Evolutionary conservation across 805 yeast species (phyloP), one percentile per base, ranked within the genome.

Genomic region (Yarrowia alimentaria): DNA sequence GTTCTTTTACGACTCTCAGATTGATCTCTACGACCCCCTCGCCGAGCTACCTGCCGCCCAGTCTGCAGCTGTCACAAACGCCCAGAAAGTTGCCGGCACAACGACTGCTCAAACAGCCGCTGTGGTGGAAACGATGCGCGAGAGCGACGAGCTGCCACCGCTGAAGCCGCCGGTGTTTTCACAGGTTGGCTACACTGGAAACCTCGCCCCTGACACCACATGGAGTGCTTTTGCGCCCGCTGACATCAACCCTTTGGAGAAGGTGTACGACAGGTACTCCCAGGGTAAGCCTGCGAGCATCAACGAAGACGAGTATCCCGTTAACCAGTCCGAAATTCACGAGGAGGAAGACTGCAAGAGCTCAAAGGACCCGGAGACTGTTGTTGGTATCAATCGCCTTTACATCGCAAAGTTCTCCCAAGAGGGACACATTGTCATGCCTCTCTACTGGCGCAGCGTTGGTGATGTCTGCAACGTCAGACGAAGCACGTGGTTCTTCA

Each of bases 201-300:
- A 61, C 4, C 54, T 64, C 3, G 37, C 56, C 3, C 68, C 68
- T 3, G 55, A 54, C 22, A 25, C 60, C 6, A 57, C 58, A 11
- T 69, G 73, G 73, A 56, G 57, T 17, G 69, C 73, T 6, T 69
- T 70, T 59, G 60, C 58, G 17, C 71, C 72, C 3, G 56, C 58
- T 18, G 73, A 69, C 54, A 64, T 60, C 47, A 45, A 30, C 9
- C 54, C 63, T 19, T 54, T 67, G 26, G 58, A 55, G 21, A 43
- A 22, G 13, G 60, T 61, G 2, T 60, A 61, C 51, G 25, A 4
- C 51, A 25, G 29, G 26, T 52, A 21, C 25, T 14, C 20, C 10
- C 26, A 20, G 13, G 40, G 18, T 30, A 19, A 32, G 19, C 10
- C 40, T 16, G 17, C 49, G 6, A 16, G 30, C 11, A 24, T 28